Conservation (phyloP, 805 yeast genomes). For the Myxozyma neotropica region DNA sequence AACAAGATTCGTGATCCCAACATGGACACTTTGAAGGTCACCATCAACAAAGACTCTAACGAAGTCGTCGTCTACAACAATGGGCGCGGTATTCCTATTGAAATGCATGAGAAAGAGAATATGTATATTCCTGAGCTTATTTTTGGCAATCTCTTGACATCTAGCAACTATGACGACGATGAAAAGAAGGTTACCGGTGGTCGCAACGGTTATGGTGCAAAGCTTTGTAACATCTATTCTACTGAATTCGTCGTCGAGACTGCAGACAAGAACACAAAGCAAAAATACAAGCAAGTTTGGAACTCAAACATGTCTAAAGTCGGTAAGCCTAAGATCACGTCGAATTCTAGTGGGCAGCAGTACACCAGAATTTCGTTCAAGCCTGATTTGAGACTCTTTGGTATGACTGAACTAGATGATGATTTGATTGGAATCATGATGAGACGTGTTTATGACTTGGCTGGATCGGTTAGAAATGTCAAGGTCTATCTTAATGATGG, state of each 20-base stretch:
- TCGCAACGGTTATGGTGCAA: slow-evolving; percentile 98
- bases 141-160: slow-evolving; percentile 91
- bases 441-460: slow-evolving; percentile 92
- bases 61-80: slow-evolving; percentile 82
- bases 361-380: slow-evolving; percentile 84
- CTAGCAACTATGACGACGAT: slow-evolving; percentile 94
- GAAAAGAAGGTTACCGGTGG: slow-evolving; percentile 98
- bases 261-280: slow-evolving; percentile 67
- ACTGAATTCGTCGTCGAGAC: slow-evolving; percentile 86
- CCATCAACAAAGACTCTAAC: slow-evolving; percentile 73
- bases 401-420: slow-evolving; percentile 80
- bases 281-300: slow-evolving; percentile 82
- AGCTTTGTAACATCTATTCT: slow-evolving; percentile 92
- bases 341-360: slow-evolving; percentile 59
- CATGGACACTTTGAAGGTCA: slow-evolving; percentile 86
- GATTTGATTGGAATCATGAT: slow-evolving; percentile 82
- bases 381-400: slow-evolving; percentile 83
- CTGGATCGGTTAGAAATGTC: slow-evolving; percentile 88
- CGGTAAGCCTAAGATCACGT: slow-evolving; percentile 71
- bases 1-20: slow-evolving; percentile 92
- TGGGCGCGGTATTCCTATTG: slow-evolving; percentile 94
- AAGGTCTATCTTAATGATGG: slow-evolving; percentile 77
- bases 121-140: slow-evolving; percentile 95
- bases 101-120: slow-evolving; percentile 84
- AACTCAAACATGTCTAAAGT: slow-evolving; percentile 78